These are phyloP conservation scores for Ogataea pignaliae DNA, from an alignment of 805 yeast species.

Conservation along the genomic window DNA sequence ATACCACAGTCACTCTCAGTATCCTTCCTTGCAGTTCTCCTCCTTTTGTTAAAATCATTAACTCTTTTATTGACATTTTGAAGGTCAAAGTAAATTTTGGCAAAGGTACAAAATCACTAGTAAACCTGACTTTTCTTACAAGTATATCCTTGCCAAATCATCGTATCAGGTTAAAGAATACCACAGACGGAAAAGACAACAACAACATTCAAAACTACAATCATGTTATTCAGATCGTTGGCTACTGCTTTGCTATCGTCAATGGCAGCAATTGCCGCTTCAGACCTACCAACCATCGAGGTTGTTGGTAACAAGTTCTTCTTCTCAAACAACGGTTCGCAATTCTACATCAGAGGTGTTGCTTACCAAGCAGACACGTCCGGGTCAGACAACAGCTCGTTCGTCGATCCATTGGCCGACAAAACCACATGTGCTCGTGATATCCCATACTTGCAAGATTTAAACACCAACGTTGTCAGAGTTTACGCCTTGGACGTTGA, in stretches of 20 bases:
- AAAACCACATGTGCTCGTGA: slow-evolving; percentile 61
- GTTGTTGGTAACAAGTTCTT: slow-evolving; percentile 75
- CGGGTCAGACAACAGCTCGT: slow-evolving; percentile 41
- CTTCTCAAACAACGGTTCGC: slow-evolving; percentile 73
- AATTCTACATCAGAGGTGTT: slow-evolving; percentile 71
- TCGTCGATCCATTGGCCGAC: slow-evolving; percentile 71
- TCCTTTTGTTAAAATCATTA: no score
- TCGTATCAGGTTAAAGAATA: no score
- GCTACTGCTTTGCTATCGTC: slow-evolving; percentile 16
- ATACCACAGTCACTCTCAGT: no score
- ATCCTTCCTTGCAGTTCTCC: no score
- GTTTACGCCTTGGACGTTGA: slow-evolving; percentile 70
- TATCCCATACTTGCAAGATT: slow-evolving; percentile 59
- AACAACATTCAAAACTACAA: slow-evolving; percentile 1
- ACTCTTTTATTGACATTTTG: no score
- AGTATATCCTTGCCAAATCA: no score
- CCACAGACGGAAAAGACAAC: no score
- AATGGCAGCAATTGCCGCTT: slow-evolving; percentile 30
- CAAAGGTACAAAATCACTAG: no score
- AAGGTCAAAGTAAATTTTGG: no score
- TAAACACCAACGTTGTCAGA: slow-evolving; percentile 67
- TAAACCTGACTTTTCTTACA: no score
- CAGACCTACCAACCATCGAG: slow-evolving; percentile 56
- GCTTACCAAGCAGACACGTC: slow-evolving; percentile 74
- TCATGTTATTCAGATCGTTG: slow-evolving; percentile 26